These are phyloP conservation scores for Tuctoria greenei DNA, from an alignment of 176 grass and related monocot genomes.

Conservation along the genomic window DNA sequence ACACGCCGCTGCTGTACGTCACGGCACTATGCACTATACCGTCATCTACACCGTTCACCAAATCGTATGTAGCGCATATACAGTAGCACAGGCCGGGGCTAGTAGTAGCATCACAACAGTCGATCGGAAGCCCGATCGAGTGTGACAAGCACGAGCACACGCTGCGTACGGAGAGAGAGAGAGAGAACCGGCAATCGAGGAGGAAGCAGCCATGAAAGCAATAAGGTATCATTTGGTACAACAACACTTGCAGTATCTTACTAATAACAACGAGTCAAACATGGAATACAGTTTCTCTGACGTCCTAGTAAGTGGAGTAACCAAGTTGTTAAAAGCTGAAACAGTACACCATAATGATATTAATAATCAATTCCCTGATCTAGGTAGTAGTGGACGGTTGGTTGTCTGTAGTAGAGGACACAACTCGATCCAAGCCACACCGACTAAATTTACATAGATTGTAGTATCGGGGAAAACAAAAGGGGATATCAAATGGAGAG, in stretches of 20 bases:
- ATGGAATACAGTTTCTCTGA: slow-evolving; percentile 20
- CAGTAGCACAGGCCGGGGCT: background rate
- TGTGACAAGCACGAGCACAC: background rate
- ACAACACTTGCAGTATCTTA: background rate
- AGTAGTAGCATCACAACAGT: slow-evolving; percentile 25
- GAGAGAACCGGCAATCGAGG: background rate
- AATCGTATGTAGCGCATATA: background rate
- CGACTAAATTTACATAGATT: slow-evolving; percentile 57
- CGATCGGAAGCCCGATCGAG: background rate
- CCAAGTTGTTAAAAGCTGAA: slow-evolving; percentile 40
- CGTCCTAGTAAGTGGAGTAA: slow-evolving; percentile 32
- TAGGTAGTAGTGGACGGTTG: slow-evolving; percentile 81
- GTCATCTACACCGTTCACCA: background rate
- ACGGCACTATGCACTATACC: slow-evolving; percentile 1
- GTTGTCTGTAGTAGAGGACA: slow-evolving; percentile 72
- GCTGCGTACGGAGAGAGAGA: slow-evolving; percentile 13
- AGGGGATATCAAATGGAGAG: slow-evolving; percentile 11
- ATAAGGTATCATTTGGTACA: background rate
- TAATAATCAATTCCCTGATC: slow-evolving; percentile 54
- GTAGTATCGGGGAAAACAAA: background rate
- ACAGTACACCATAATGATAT: slow-evolving; percentile 23
- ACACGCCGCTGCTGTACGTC: slow-evolving; percentile 20
- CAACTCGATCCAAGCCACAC: slow-evolving; percentile 79
- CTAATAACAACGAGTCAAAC: slow-evolving; percentile 5
- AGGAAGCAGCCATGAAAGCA: slow-evolving; percentile 18